Evolutionary conservation across 345 rosid species (phyloP).

Genomic region (Mallotus nudiflorus): DNA sequence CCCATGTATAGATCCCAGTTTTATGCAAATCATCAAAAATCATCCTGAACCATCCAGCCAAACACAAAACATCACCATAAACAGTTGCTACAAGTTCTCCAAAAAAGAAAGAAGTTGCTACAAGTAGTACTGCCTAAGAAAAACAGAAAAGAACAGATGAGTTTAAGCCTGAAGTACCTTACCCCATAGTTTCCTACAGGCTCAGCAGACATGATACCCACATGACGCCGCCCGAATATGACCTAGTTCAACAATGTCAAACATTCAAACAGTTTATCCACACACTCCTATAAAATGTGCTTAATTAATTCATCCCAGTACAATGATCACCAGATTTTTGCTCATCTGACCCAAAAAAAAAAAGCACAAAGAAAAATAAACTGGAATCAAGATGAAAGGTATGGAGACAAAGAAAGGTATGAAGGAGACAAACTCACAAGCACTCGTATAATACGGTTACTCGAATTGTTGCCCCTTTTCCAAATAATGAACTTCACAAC

Average conservation of each 20-base stretch:
- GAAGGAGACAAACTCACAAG: neutral
- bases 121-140: neutral
- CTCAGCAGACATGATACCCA: slow-evolving; percentile 92
- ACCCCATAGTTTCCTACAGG: slow-evolving; percentile 97
- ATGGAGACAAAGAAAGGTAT: no score
- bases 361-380: neutral
- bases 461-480: neutral
- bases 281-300: neutral
- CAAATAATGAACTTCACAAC: neutral
- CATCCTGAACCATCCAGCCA: slow-evolving; percentile 48
- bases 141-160: neutral
- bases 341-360: neutral
- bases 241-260: slow-evolving; percentile 47
- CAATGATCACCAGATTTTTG: neutral
- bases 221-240: slow-evolving; percentile 81
- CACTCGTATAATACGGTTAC: no score
- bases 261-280: neutral
- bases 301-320: neutral
- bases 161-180: slow-evolving; percentile 50
- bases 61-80: neutral
- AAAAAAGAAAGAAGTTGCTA: no score
- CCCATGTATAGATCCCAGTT: slow-evolving; percentile 96
- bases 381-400: neutral
- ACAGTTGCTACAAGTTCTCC: slow-evolving; percentile 2
- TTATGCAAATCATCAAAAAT: slow-evolving; percentile 90